Evolutionary conservation across 805 yeast species (phyloP), one percentile per base, ranked within the genome.

Genomic region (Sugiyamaella lignohabitans): DNA sequence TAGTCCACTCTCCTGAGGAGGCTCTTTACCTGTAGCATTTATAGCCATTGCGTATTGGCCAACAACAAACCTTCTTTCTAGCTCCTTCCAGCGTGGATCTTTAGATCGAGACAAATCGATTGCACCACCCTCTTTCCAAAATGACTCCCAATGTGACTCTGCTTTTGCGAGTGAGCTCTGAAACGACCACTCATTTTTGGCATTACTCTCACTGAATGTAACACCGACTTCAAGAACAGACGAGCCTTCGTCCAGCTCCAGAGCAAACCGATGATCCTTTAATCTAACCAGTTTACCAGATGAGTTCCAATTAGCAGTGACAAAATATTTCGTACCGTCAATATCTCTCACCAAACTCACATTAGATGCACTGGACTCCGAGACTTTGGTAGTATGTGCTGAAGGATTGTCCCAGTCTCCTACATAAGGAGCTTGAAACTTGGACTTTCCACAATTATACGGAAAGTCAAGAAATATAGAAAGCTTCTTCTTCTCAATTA

Each of bases 1-100:
- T 37, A 42, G 14, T 34, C 45, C 45, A 32, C 45, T 42, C 29
- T 42, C 45, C 30, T 42, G 45, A 4, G 45, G 45, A 3, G 45
- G 45, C 14, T 42, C 21, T 10, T 30, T 20, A 3, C 45, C 45
- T 3, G 29, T 32, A 20, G 45, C 45, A 18, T 42, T 42, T n/a
- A 42, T 36, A 14, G 22, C 40, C 45, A 42, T 42, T 42, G 30
- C 22, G 17, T 42, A 42, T 37, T 42, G 45, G 14, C 38, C 27
- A 11, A 42, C 19, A 17, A 42, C 16, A 30, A 20, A 21, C 21
- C 45, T n/a, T 10, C 45, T 29, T 32, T 42, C 45, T 37, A 42
- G 19, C 18, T 42, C 45, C 16, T 19, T 42, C 45, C 45, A 42
- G 5, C 45, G 20, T n/a, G 24, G 18, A 19, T 42, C 45, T n/a